Base-by-base conservation (phyloP, 164 flowering plant genomes). In the Dillenia suffruticosa region DNA sequence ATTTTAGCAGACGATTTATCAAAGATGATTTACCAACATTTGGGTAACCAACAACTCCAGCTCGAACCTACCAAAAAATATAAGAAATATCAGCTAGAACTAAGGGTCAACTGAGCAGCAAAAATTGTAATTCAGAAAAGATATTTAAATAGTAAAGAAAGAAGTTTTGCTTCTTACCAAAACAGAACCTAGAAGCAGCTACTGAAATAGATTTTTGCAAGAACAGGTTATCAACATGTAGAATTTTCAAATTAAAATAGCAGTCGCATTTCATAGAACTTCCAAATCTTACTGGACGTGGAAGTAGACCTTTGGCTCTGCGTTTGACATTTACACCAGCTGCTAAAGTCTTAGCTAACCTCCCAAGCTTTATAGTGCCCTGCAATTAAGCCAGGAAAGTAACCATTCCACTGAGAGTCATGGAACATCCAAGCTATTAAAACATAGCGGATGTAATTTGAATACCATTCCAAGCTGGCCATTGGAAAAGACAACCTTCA, bases 1-100 rank as follows among this genome's bases (percentile, higher is more conserved):
- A 79, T 79, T 95, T 95, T 63, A 95, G 72, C 75, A 95, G 81
- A 59, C 99, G 96, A 66, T 95, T 95, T 56, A 95, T 87, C 72
- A 95, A 68, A 63, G 99, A 95, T 62, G 99, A 95, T 78, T 95
- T 95, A 13, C 99, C 99, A 48, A 95, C 99, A 85, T 95, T 95
- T 63, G 97, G 97, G 76, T 95, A 95, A 14, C 99, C 99, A 68
- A 95, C 92, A 51, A 95, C 76, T 72, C 99, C 99, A 74, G 97
- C 99, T 59, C 97, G 83, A 56, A 94, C 90, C 98, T 94, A 80
- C 58, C 62, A 48, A 48, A 64, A 19, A 24, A 61, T 49, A 16
- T 43, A 64, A 56, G 12, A 40, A 61, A 12, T 1, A 49, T 62
- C 40, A 26, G 40, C 40, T 26, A 26, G 40, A 26, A 26, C 5